Evolutionary conservation across 306 rosid genomes (phyloP).

Genomic region (Geum urbanum): DNA sequence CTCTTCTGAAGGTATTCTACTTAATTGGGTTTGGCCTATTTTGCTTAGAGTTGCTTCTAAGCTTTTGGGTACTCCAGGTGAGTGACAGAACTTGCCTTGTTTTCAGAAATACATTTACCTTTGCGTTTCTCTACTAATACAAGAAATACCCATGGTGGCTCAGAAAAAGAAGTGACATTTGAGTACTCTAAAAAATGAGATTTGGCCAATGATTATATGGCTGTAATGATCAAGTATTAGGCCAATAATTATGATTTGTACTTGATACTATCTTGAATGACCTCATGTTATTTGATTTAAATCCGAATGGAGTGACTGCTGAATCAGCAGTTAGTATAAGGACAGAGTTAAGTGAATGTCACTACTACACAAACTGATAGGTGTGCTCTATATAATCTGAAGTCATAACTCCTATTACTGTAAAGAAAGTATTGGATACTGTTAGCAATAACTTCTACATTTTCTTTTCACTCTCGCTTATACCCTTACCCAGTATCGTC

Average conservation of each 20-base stretch:
- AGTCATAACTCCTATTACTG: neutral
- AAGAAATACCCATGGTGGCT: slow-evolving; percentile 1
- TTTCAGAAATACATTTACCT: neutral
- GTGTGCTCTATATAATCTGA: neutral
- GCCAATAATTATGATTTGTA: neutral
- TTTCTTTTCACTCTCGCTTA: neutral
- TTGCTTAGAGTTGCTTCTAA: slow-evolving; percentile 94
- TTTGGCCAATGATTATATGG: neutral
- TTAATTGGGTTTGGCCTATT: slow-evolving; percentile 82
- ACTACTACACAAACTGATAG: neutral
- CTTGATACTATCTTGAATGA: neutral
- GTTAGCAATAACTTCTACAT: neutral
- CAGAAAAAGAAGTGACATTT: neutral
- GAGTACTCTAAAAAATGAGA: neutral
- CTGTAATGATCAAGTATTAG: neutral
- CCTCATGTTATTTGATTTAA: neutral
- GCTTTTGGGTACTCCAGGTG: slow-evolving; percentile 97
- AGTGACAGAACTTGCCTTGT: slow-evolving; percentile 22
- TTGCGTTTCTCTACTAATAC: neutral
- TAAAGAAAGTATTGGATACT: neutral
- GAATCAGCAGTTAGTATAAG: neutral
- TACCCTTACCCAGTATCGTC: neutral
- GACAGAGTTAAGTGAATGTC: neutral
- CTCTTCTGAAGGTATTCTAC: slow-evolving; percentile 72
- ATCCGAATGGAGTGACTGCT: neutral